Conservation (phyloP, 106 monocot species). For the Agapanthus africanus region DNA sequence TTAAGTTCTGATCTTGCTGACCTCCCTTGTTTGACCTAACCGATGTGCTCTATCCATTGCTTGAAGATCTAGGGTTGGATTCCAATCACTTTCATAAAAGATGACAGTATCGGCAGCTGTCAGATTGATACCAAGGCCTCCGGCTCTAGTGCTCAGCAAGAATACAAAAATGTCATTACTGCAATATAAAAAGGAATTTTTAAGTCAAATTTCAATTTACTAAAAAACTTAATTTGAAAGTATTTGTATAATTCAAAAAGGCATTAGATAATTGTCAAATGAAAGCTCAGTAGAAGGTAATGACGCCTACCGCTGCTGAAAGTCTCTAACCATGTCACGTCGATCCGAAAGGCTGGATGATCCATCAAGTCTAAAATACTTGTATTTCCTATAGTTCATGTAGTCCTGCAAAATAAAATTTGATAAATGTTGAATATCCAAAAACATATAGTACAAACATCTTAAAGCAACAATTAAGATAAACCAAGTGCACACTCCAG, state of each 20-base stretch:
- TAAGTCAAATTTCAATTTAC: neutral
- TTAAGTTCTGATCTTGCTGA: conserved; percentile 25
- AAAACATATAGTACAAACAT: too few relatives aligned
- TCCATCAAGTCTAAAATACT: conserved; percentile 96
- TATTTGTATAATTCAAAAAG: neutral
- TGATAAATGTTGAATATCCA: too few relatives aligned
- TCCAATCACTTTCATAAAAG: conserved; percentile 98
- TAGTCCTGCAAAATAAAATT: conserved; percentile 71
- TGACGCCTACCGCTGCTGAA: conserved; percentile 55
- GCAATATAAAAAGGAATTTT: conserved; percentile 11
- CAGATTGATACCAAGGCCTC: conserved; percentile 94
- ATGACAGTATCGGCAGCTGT: conserved; percentile 99
- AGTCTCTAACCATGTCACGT: conserved; percentile 96
- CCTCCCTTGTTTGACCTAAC: conserved; percentile 95
- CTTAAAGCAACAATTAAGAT: too few relatives aligned
- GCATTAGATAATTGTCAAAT: neutral
- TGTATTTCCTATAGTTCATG: conserved; percentile 98
- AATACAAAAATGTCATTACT: conserved; percentile 98
- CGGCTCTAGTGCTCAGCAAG: conserved; percentile 95
- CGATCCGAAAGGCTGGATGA: conserved; percentile 80
- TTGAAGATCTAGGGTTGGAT: conserved; percentile 89
- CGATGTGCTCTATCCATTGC: conserved; percentile 99
- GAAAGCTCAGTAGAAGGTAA: neutral
- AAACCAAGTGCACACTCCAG: too few relatives aligned
- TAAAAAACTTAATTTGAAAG: neutral